Conservation (phyloP, 768 basidiomycete species). For the Calvatia gigantea region DNA sequence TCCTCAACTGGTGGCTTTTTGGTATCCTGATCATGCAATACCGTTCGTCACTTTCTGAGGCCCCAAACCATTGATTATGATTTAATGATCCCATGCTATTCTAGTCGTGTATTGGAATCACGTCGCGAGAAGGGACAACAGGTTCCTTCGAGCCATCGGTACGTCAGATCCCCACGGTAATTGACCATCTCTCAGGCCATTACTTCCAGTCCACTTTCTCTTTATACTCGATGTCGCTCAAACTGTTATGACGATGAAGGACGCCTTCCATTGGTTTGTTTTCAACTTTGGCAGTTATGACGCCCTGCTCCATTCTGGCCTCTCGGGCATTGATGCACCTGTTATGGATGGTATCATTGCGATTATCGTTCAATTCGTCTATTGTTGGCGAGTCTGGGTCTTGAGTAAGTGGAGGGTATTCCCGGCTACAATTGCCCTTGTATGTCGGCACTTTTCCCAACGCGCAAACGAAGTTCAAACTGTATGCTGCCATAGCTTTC, state of each 20-base stretch:
- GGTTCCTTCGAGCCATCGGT: neutral
- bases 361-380: neutral
- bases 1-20: constrained; percentile 9
- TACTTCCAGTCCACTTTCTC: neutral
- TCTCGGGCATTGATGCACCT: neutral
- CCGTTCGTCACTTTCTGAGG: neutral
- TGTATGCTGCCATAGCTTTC: neutral
- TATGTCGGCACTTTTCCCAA: neutral
- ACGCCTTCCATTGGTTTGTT: constrained; percentile 4
- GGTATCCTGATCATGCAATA: constrained; percentile 9
- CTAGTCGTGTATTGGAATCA: neutral
- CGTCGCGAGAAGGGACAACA: neutral
- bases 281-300: neutral
- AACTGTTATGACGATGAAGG: constrained; percentile 1
- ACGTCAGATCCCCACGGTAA: neutral
- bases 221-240: constrained; percentile 1
- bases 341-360: constrained; percentile 1
- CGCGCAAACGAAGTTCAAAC: neutral
- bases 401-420: neutral
- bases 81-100: too few species aligned
- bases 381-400: constrained; percentile 1
- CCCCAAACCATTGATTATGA: neutral
- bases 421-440: neutral
- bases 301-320: neutral
- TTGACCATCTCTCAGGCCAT: neutral